Evolutionary conservation across 768 basidiomycete species (phyloP), one percentile per base, ranked within the genome.

Genomic region (Tremella fuciformis): DNA sequence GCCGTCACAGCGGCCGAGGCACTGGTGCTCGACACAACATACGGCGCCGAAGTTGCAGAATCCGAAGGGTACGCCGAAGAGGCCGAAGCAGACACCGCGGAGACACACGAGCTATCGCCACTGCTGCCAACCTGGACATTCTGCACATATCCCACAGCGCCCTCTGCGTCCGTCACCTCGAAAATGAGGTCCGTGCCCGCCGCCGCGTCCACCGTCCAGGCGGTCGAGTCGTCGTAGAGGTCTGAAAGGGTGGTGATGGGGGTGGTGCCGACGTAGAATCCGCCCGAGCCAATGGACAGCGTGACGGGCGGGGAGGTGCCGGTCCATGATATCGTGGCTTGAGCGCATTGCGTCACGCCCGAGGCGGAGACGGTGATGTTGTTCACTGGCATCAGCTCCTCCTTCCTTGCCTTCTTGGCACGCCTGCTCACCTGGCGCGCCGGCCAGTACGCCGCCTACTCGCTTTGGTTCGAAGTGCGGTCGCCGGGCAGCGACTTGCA

Each of bases 231-330:
- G 29, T 59, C 62, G 46, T 47, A 49, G 34, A 73, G 15, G 18
- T 34, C 44, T 34, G 49, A 18, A 55, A 66, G 47, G 49, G 66
- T 65, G 16, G 57, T 57, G 40, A 76, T 53, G 9, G 51, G 51
- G 1, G 60, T 68, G 11, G 59, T 62, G 18, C 67, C 64, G 48
- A 73, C 59, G 66, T 76, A 76, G 24, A 62, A 64, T 2, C 75
- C 75, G 9, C 75, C 75, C 9, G 62, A 53, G 19, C 67, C 71
- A 21, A 76, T 74, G 39, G 53, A 37, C 13, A 76, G 62, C 15
- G 59, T 49, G 26, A 72, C 71, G 8, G 69, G 66, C 16, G 29
- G 41, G 25, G 47, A 55, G 13, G 67, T 65, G 11, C 70, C 70
- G 3, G 58, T 62, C 74, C 74, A 76, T 13, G 54, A 56, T 52